These are phyloP conservation scores for Rubia tinctorum DNA, from an alignment of 305 asterid species.

Conservation along the genomic window DNA sequence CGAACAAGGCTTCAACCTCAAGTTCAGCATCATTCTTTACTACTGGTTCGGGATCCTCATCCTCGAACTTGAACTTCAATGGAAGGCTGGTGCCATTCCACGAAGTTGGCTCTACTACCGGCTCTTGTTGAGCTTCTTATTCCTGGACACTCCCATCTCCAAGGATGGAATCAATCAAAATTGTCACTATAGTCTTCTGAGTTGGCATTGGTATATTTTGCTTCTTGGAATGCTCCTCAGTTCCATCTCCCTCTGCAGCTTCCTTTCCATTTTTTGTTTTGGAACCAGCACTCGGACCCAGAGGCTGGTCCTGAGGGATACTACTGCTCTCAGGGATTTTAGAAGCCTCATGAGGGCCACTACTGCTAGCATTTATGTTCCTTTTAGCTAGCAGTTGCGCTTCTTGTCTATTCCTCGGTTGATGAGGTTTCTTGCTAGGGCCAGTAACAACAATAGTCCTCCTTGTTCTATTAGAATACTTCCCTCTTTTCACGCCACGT, in stretches of 20 bases:
- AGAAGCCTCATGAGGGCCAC: too few relatives aligned
- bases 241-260: neutral
- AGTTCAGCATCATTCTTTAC: neutral
- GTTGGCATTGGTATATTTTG: neutral
- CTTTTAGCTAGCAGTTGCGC: too few relatives aligned
- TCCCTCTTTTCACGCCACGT: neutral
- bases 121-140: neutral
- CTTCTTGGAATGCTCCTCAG: neutral
- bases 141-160: slow-evolving; percentile 12
- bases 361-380: too few relatives aligned
- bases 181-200: neutral
- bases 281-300: neutral
- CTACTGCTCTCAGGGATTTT: neutral
- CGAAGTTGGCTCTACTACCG: neutral
- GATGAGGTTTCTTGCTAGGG: neutral
- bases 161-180: neutral
- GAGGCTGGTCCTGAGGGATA: neutral
- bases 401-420: too few relatives aligned
- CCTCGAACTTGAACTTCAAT: neutral
- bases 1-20: neutral
- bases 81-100: neutral
- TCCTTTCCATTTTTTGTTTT: neutral
- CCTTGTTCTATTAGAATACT: neutral
- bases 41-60: neutral
- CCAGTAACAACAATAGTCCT: neutral